Evolutionary conservation across 352 stramenopile genomes (phyloP), one percentile per base, ranked within the genome.

Genomic region (Phytophthora tentaculata): DNA sequence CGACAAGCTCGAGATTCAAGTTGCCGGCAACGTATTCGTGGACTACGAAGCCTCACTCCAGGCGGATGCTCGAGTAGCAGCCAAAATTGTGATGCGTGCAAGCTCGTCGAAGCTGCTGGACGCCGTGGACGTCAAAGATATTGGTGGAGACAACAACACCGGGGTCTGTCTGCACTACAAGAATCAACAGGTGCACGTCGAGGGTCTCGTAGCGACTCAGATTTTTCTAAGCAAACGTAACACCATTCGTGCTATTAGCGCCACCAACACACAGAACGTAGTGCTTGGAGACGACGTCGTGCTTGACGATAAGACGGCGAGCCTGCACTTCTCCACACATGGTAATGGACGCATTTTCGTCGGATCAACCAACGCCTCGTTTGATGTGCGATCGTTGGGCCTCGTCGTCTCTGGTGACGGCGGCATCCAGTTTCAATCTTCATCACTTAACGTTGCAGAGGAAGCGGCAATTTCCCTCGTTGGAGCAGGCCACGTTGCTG

Each of bases 11-110:
- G 53, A 77, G n/a, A 17, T 81, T 17, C 62, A 74, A 24, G 64
- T 77, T 17, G 62, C 69, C 0, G 76, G 76, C 51, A 77, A 71
- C 39, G 73, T 84, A 20, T 81, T 84, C 61, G 73, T 84, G 29
- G 73, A 81, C 53, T 71, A 73, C 48, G 73, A 79, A 56, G 32
- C 28, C 6, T 76, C 72, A 2, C 47, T 80, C 19, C 39, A 63
- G 39, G 39, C 44, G 9, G 32, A 56, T 17, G 53, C 58, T 44
- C 49, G 68, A 45, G 59, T 73, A 9, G 23, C 60, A 5, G 76
- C 69, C 17, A 72, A 68, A 56, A 22, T 83, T 24, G 61, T 79
- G 43, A 61, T 83, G 43, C 67, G 53, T 2, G 69, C 72, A 12
- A 76, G 70, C 49, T 66, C 32, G 0, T 17, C 53, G 2, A 57